Conservation (phyloP, 768 basidiomycete species). For the Obba rivulosa region DNA sequence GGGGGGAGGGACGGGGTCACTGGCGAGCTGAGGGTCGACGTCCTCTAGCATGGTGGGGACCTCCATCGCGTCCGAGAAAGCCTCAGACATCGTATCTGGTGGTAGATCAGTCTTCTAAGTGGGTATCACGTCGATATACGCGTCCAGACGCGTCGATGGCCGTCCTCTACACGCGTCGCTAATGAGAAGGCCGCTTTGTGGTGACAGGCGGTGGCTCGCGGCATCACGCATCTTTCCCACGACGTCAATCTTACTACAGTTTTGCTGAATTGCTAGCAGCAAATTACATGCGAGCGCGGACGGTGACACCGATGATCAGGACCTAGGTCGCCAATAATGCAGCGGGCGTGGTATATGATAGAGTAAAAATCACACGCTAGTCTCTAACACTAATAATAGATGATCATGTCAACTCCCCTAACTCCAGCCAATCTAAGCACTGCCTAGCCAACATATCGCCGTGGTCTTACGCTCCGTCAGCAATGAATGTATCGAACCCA, state of each 20-base stretch:
- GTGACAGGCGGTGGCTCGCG: neutral
- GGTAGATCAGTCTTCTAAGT: no score
- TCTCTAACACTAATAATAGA: neutral
- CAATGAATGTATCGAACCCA: neutral
- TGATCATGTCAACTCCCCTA: slow-evolving; percentile 7
- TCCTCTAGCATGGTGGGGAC: neutral
- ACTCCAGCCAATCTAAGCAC: slow-evolving; percentile 40
- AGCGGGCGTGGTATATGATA: no score
- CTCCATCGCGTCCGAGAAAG: neutral
- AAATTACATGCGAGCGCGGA: no score
- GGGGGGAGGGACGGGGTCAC: slow-evolving; percentile 4
- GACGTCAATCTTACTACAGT: neutral
- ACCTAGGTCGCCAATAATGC: no score
- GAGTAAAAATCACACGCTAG: slow-evolving; percentile 7
- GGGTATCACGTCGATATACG: neutral
- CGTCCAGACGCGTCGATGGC: slow-evolving; percentile 8
- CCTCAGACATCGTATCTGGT: slow-evolving; percentile 4
- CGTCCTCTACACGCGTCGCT: slow-evolving; percentile 1
- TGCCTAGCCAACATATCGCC: slow-evolving; percentile 43
- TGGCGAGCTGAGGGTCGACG: neutral
- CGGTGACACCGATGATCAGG: no score
- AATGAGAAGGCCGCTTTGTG: neutral
- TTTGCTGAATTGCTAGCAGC: neutral
- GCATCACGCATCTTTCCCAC: neutral
- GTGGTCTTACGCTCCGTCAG: slow-evolving; percentile 37